Evolutionary conservation across 345 rosid species (phyloP).

Genomic region (Populus alba): DNA sequence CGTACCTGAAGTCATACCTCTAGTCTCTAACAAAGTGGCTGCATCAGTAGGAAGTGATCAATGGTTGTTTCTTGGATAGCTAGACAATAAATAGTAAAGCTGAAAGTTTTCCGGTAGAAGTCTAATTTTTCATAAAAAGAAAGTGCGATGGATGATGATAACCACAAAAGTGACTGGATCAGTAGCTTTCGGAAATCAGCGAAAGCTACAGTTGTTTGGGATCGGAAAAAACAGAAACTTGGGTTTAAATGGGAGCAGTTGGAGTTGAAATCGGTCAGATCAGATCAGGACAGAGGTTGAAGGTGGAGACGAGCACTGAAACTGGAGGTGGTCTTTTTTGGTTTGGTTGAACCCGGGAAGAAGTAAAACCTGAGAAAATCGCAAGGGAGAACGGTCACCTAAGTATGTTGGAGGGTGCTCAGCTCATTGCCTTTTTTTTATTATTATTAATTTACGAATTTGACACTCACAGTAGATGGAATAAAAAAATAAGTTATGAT

Average conservation of each 20-base stretch:
- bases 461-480: background rate
- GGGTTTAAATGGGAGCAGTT: background rate
- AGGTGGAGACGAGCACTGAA: background rate
- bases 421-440: background rate
- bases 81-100: background rate
- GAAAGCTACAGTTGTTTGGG: background rate
- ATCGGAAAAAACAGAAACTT: background rate
- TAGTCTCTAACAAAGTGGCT: background rate
- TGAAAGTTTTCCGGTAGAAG: background rate
- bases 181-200: background rate
- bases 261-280: background rate
- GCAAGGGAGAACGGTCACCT: background rate
- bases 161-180: background rate
- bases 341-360: background rate
- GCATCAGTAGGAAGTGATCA: background rate
- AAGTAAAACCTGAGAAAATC: background rate
- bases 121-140: background rate
- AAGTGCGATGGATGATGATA: background rate
- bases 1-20: constrained; percentile 64
- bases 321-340: background rate
- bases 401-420: background rate
- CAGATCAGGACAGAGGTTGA: background rate
- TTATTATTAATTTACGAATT: background rate
- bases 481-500: background rate
- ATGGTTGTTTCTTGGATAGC: background rate